phyloP scores from a whole-genome alignment of 2,329 filamentous ascomycete species.

The Aureobasidium sp. region DNA sequence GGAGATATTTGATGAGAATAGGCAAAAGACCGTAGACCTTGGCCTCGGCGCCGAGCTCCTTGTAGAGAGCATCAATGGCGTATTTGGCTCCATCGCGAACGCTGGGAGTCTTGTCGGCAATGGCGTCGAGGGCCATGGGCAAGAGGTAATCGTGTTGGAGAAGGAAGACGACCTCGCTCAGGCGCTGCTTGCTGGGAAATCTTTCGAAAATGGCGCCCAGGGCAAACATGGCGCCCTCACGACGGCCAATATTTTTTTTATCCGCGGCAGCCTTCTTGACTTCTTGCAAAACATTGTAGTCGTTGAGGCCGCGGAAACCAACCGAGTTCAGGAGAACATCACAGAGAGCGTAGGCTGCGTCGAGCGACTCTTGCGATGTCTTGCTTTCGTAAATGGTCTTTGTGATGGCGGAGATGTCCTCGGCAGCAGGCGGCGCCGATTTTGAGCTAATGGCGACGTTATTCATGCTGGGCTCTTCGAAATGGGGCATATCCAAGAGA shows the following conservation, averaged over 20 bases:
- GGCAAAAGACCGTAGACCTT: constrained; percentile 78
- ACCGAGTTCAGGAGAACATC: constrained; percentile 59
- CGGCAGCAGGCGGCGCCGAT: constrained; percentile 37
- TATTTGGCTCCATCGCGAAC: constrained; percentile 92
- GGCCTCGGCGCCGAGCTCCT: constrained; percentile 70
- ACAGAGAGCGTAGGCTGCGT: constrained; percentile 58
- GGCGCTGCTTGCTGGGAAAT: constrained; percentile 67
- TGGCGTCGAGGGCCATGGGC: constrained; percentile 66
- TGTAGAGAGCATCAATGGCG: constrained; percentile 82
- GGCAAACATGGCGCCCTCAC: constrained; percentile 92
- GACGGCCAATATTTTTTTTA: constrained; percentile 82
- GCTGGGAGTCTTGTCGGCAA: constrained; percentile 83
- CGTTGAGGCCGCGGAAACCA: constrained; percentile 55
- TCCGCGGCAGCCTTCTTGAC: constrained; percentile 74
- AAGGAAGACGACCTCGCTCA: constrained; percentile 75
- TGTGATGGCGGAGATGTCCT: constrained; percentile 39
- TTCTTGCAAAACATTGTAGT: constrained; percentile 56
- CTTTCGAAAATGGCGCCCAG: constrained; percentile 90
- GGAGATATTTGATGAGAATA: constrained; percentile 65
- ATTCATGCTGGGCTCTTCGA: constrained; percentile 44
- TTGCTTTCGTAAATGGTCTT: constrained; percentile 42
- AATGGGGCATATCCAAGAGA: constrained; percentile 11
- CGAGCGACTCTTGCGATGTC: constrained; percentile 50
- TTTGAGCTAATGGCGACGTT: constrained; percentile 39
- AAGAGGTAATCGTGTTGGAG: constrained; percentile 73